These are phyloP conservation scores for Aspergillus mulundensis DNA, from an alignment of 495 filamentous ascomycete genomes.

Conservation along the genomic window DNA sequence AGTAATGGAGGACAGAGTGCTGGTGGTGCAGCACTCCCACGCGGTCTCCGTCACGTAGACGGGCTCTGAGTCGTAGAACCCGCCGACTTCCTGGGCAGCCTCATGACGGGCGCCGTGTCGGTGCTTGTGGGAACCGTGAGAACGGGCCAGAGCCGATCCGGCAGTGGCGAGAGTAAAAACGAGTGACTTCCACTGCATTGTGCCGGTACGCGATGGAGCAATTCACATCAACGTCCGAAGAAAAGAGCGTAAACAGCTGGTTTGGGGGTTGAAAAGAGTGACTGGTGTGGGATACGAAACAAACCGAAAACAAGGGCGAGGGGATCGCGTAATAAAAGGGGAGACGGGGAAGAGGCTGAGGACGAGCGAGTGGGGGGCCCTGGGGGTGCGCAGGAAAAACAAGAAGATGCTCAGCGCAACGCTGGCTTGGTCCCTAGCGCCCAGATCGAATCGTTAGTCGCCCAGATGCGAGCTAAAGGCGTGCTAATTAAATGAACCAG, in stretches of 20 bases:
- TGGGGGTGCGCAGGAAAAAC: neutral
- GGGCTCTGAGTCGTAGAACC: conserved; percentile 19
- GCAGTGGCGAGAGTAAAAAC: conserved; percentile 20
- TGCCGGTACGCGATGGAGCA: conserved; percentile 8
- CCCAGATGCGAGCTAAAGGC: neutral
- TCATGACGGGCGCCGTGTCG: conserved; percentile 19
- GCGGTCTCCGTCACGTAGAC: conserved; percentile 29
- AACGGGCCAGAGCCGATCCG: conserved; percentile 22
- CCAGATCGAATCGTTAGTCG: conserved; percentile 12
- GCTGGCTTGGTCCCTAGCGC: neutral
- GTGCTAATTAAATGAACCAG: conserved; percentile 3
- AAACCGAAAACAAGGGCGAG: neutral
- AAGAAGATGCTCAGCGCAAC: neutral
- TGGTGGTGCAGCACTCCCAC: conserved; percentile 10
- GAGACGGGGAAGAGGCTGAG: conserved; percentile 6
- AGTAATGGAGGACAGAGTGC: neutral
- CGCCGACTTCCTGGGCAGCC: conserved; percentile 6
- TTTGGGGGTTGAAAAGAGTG: conserved; percentile 6
- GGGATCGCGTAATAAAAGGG: conserved; percentile 7
- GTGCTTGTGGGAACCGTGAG: conserved; percentile 21
- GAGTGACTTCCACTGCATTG: conserved; percentile 29
- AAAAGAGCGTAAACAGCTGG: conserved; percentile 4
- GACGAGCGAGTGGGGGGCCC: neutral
- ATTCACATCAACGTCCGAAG: conserved; percentile 4
- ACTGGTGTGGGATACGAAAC: conserved; percentile 1